Percentiles rank a stretch among this genome's conserved stretches.
These are phyloP conservation scores for Gentiana macrophylla DNA, from an alignment of 257 asterid genomes.

Conservation along the genomic window DNA sequence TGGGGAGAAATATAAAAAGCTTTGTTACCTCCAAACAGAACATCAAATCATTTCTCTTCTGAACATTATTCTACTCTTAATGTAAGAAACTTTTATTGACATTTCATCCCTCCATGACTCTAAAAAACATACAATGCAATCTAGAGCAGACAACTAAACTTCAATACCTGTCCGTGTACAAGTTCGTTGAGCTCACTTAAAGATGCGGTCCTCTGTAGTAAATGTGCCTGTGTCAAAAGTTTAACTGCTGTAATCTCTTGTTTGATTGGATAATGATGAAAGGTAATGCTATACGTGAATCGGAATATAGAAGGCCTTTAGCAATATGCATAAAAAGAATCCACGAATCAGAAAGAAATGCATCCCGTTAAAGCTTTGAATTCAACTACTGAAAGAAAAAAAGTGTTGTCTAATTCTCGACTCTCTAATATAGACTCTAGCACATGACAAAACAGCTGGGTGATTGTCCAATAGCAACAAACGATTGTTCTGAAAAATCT, in stretches of 20 bases:
- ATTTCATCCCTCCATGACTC: conserved; percentile 6
- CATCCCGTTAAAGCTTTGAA: no score
- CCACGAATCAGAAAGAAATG: no score
- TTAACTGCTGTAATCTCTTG: not conserved
- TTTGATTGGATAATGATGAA: not conserved
- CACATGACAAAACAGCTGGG: no score
- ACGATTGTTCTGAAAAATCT: no score
- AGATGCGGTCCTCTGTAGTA: conserved; percentile 80
- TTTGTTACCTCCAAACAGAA: conserved; percentile 1
- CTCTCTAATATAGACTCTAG: no score
- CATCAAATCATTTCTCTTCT: not conserved
- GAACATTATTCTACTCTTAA: conserved; percentile 1
- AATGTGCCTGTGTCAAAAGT: conserved; percentile 49
- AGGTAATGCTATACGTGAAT: not conserved
- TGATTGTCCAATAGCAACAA: no score
- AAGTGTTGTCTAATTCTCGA: no score
- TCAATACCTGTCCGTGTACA: conserved; percentile 84
- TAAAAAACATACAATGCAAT: conserved; percentile 8
- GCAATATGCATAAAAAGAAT: not conserved
- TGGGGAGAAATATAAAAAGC: conserved; percentile 9
- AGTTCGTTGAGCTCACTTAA: conserved; percentile 73
- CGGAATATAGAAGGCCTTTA: not conserved
- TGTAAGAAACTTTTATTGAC: not conserved
- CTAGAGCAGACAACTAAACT: not conserved
- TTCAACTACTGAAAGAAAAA: no score